Conservation (phyloP, 129 eudicot species). For the Glebionis coronaria region DNA sequence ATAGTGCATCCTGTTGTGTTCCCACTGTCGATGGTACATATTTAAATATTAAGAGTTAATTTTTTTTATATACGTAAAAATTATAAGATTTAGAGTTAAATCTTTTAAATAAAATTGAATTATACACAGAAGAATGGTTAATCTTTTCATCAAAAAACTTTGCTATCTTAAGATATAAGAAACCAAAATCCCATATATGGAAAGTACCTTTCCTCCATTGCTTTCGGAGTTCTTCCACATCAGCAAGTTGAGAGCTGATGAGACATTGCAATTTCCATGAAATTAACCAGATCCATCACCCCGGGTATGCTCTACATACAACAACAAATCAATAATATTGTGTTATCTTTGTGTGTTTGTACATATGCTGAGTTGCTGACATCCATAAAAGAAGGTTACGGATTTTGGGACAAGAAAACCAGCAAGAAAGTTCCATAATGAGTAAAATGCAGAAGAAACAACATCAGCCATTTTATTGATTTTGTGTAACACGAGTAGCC, state of each 20-base stretch:
- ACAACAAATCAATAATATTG: background rate
- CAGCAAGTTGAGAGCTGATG: slow-evolving; percentile 80
- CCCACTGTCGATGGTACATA: too few species aligned
- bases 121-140: too few species aligned
- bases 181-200: too few species aligned
- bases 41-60: too few species aligned
- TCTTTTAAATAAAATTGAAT: too few species aligned
- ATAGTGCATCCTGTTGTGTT: too few species aligned
- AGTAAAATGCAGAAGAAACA: slow-evolving; percentile 78
- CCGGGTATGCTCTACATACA: slow-evolving; percentile 64
- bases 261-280: slow-evolving; percentile 87
- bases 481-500: slow-evolving; percentile 83
- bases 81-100: too few species aligned
- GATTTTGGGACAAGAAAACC: slow-evolving; percentile 87
- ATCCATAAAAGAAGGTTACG: slow-evolving; percentile 34
- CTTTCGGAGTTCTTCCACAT: slow-evolving; percentile 69
- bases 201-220: too few species aligned
- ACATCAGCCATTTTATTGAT: slow-evolving; percentile 82
- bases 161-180: too few species aligned
- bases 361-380: background rate
- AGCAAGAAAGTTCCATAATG: slow-evolving; percentile 86
- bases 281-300: slow-evolving; percentile 95
- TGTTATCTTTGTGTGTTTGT: background rate
- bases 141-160: too few species aligned
- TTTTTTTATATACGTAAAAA: too few species aligned